phyloP scores from a whole-genome alignment of 306 rosid genomes.

The Vicia faba region DNA sequence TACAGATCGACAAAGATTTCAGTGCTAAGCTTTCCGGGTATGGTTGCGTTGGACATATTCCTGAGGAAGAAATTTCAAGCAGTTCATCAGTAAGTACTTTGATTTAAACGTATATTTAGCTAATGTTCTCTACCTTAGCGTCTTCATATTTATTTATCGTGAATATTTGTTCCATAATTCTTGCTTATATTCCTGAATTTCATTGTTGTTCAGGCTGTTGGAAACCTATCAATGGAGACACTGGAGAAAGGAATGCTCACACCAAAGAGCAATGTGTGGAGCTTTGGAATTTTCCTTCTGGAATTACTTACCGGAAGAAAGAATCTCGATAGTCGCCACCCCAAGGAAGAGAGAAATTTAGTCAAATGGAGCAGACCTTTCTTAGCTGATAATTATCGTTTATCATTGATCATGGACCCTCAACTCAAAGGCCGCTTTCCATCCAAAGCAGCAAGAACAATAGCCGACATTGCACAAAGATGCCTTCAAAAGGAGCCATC shows the following conservation, averaged over 20 bases:
- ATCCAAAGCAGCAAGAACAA: conserved; percentile 80
- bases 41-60: conserved; percentile 93
- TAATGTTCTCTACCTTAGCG: conserved; percentile 14
- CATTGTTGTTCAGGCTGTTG: conserved; percentile 69
- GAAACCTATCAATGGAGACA: conserved; percentile 90
- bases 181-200: conserved; percentile 28
- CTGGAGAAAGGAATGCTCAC: conserved; percentile 94
- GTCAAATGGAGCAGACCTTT: conserved; percentile 97
- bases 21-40: conserved; percentile 99
- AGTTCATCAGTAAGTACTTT: conserved; percentile 71
- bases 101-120: neutral
- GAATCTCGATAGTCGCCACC: conserved; percentile 86
- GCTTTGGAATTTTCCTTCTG: conserved; percentile 88
- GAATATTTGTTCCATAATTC: neutral
- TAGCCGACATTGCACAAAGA: conserved; percentile 85
- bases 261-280: conserved; percentile 97
- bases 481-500: conserved; percentile 97
- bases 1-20: conserved; percentile 97
- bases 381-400: conserved; percentile 76
- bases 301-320: conserved; percentile 91
- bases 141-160: neutral
- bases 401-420: conserved; percentile 91
- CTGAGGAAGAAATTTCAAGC: conserved; percentile 78
- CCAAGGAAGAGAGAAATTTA: conserved; percentile 93
- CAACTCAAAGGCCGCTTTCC: conserved; percentile 91